Conservation (phyloP, 129 eudicot genomes). For the Saussurea involucrata region DNA sequence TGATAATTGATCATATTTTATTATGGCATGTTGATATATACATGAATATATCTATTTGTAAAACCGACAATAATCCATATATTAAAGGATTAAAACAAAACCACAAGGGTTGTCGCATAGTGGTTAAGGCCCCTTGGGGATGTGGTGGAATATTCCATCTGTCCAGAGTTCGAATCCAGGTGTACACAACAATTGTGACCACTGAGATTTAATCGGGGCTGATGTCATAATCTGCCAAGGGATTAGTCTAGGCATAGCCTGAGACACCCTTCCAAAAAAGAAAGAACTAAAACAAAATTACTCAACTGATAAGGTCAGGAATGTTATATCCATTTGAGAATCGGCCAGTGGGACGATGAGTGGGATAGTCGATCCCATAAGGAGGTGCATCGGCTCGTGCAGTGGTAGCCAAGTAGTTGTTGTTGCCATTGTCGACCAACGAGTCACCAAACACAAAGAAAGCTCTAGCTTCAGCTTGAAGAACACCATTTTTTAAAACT, state of each 20-base stretch:
- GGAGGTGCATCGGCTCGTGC: slow-evolving; percentile 57
- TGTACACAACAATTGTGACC: too few relatives aligned
- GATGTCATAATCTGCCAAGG: too few relatives aligned
- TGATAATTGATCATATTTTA: neutral
- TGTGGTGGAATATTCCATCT: too few relatives aligned
- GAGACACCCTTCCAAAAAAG: too few relatives aligned
- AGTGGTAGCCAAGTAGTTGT: slow-evolving; percentile 52
- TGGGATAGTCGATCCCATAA: slow-evolving; percentile 54
- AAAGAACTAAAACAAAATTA: neutral
- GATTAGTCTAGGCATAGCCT: too few relatives aligned
- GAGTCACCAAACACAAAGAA: slow-evolving; percentile 67
- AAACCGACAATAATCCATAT: neutral
- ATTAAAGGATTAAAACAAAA: neutral
- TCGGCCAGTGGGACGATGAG: slow-evolving; percentile 54
- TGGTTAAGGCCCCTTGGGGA: too few relatives aligned
- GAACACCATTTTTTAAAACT: slow-evolving; percentile 9
- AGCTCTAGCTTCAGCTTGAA: slow-evolving; percentile 36
- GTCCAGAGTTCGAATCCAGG: too few relatives aligned
- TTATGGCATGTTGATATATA: neutral
- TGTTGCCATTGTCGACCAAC: slow-evolving; percentile 53
- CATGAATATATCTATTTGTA: neutral
- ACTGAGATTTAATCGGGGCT: too few relatives aligned
- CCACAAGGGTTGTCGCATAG: too few relatives aligned
- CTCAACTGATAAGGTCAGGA: slow-evolving; percentile 64
- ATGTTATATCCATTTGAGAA: slow-evolving; percentile 57